phyloP scores from a whole-genome alignment of 495 filamentous ascomycete species.

The Neurospora sublineolata region DNA sequence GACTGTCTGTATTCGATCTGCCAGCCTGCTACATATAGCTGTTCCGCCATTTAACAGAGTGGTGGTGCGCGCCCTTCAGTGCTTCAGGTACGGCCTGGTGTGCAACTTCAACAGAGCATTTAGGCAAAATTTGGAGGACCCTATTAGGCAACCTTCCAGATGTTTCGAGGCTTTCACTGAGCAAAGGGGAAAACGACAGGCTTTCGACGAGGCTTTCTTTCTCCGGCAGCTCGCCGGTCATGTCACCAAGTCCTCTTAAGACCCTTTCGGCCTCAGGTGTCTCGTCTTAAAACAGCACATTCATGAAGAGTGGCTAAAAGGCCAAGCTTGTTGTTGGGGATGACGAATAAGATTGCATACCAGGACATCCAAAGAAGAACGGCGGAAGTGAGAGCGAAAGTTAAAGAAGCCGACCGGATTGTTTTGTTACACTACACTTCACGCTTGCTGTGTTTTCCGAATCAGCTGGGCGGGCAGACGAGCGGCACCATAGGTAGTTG shows the following conservation, averaged over 20 bases:
- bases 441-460: neutral
- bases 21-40: neutral
- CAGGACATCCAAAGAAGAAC: neutral
- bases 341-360: neutral
- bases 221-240: neutral
- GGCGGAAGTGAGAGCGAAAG: neutral
- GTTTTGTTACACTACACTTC: neutral
- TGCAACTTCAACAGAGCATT: neutral
- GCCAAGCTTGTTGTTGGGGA: neutral
- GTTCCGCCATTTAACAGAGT: neutral
- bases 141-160: neutral
- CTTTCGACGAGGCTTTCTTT: neutral
- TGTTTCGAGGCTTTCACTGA: neutral
- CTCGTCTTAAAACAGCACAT: neutral
- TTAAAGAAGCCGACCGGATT: neutral
- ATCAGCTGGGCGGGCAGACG: neutral
- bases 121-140: neutral
- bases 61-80: neutral
- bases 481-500: neutral
- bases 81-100: neutral
- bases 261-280: neutral
- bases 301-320: neutral
- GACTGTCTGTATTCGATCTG: too few relatives aligned
- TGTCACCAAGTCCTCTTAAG: neutral
- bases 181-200: neutral